phyloP scores from a whole-genome alignment of 805 yeast species.

The Pichia insulana region DNA sequence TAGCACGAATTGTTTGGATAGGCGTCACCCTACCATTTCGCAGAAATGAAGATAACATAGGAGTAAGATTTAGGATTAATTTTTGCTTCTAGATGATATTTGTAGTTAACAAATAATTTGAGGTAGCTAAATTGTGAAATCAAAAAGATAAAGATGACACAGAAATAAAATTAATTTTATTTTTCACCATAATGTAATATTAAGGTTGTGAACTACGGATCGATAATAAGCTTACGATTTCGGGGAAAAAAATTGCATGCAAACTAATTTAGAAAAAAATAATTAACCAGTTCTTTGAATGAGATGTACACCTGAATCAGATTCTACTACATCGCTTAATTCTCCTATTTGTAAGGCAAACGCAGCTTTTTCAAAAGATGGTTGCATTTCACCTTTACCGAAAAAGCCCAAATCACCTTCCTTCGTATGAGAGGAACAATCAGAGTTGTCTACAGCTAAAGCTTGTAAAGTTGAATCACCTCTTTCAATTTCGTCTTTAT shows the following conservation, averaged over 20 bases:
- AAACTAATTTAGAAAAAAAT: neutral
- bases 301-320: slow-evolving; percentile 85
- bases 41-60: neutral
- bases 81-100: too few species aligned
- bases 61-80: too few species aligned
- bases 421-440: slow-evolving; percentile 76
- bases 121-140: too few species aligned
- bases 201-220: too few species aligned
- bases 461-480: slow-evolving; percentile 64
- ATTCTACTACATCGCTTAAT: slow-evolving; percentile 72
- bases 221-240: too few species aligned
- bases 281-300: slow-evolving; percentile 71
- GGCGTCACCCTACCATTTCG: neutral
- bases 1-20: too few species aligned
- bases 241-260: too few species aligned
- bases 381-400: slow-evolving; percentile 91
- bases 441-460: slow-evolving; percentile 76
- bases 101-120: too few species aligned
- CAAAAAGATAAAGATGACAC: too few species aligned
- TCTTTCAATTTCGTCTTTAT: slow-evolving; percentile 46
- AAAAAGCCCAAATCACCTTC: slow-evolving; percentile 92
- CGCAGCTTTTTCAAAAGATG: slow-evolving; percentile 82
- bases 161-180: too few species aligned
- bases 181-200: too few species aligned
- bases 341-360: slow-evolving; percentile 78